A percentile compares a stretch with the other conserved stretches of the same genome.
Conservation (phyloP, 1,284 basidiomycete genomes). For the Marasmius tenuissimus region DNA sequence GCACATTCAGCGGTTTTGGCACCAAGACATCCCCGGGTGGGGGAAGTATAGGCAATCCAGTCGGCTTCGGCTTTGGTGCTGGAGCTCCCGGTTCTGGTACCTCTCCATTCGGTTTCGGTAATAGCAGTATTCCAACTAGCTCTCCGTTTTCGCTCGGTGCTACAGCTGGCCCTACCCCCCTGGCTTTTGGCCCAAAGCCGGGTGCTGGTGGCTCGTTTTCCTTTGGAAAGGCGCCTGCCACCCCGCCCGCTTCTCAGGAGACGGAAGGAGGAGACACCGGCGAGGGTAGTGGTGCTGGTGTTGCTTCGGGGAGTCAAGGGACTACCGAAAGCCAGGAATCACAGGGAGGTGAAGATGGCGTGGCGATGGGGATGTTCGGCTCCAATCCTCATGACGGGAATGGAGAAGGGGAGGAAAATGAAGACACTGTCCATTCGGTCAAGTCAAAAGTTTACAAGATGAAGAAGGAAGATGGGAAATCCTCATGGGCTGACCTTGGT, state of each 20-base stretch:
- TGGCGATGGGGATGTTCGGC: slow-evolving; percentile 29
- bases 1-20: slow-evolving; percentile 29
- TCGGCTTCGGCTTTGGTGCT: slow-evolving; percentile 57
- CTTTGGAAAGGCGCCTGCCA: neutral
- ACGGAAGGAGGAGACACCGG: neutral
- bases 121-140: no score
- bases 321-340: neutral
- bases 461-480: slow-evolving; percentile 52
- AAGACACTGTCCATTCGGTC: slow-evolving; percentile 65
- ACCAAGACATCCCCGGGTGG: slow-evolving; percentile 20
- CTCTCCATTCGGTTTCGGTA: neutral
- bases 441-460: slow-evolving; percentile 68
- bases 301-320: neutral
- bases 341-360: slow-evolving; percentile 3
- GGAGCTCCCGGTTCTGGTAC: slow-evolving; percentile 23
- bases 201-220: slow-evolving; percentile 15
- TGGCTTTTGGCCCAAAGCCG: neutral
- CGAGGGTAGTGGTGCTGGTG: neutral
- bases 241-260: neutral
- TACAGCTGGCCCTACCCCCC: neutral
- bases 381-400: slow-evolving; percentile 58
- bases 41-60: slow-evolving; percentile 57
- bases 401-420: slow-evolving; percentile 82
- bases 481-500: slow-evolving; percentile 47
- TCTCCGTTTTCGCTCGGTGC: no score